Evolutionary conservation across 495 filamentous ascomycete species (phyloP), one percentile per base, ranked within the genome.

Genomic region (Astrothelium macrocarpum): DNA sequence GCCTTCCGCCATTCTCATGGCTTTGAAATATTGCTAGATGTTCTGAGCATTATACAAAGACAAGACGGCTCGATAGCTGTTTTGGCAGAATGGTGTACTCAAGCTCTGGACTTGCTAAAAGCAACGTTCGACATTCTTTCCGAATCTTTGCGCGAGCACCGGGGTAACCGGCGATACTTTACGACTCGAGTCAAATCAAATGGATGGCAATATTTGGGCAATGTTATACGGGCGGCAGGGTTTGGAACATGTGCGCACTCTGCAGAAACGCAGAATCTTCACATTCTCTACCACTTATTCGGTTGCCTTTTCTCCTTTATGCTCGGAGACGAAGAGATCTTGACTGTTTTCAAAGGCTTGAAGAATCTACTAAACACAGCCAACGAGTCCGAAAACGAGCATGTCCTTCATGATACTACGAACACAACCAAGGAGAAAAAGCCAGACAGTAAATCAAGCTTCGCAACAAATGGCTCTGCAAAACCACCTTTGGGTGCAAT

Each of bases 101-200:
- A 78, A 53, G 78, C 89, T 59, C 82, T 94, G 70, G 81, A 86
- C 29, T 76, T 96, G 28, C 76, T 90, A 45, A 87, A 89, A 73
- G 82, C 82, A 60, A 76, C 84, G 12, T 79, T 97, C 45, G 81
- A 81, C 61, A 83, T 90, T 16, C 71, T 97, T 45, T 85, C 88
- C 1, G 87, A 90, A 59, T 85, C 86, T 29, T 82, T 97, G 69
- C 83, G 85, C 56, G 84, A 85, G 20, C 91, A 97, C 75, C 81
- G 85, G 63, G 93, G 91, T 14, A 98, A 97, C 76, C 80, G 85
- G 65, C 84, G 87, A 64, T 96, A 92, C 74, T 97, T 97, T 74
- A 81, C 84, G 59, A 83, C 83, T 64, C 81, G 82, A 63, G 82
- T 92, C 29, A 77, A 85, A 20, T 84, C 83, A n/a, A 87, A 87